Evolutionary conservation across 352 stramenopile genomes (phyloP).

Genomic region (Aphanomyces cochlioides): DNA sequence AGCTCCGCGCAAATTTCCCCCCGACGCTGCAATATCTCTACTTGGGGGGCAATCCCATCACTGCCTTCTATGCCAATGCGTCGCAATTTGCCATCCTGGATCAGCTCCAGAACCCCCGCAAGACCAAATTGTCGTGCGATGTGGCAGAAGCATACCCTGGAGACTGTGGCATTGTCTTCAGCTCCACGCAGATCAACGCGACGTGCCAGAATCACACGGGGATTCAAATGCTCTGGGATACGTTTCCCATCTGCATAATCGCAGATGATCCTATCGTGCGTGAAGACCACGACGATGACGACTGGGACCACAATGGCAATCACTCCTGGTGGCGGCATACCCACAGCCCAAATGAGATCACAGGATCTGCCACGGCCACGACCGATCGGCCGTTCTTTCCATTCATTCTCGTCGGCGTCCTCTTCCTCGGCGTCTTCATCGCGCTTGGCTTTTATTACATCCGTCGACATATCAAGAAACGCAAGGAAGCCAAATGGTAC

Average conservation of each 20-base stretch:
- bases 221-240: conserved; percentile 1
- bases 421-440: background rate
- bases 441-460: background rate
- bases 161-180: background rate
- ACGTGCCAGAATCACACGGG: conserved; percentile 1
- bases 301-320: background rate
- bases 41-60: conserved; percentile 14
- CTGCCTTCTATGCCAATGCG: conserved; percentile 21
- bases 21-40: conserved; percentile 11
- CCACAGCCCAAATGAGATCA: background rate
- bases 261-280: background rate
- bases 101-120: background rate
- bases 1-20: conserved; percentile 18
- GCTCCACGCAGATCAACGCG: background rate
- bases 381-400: background rate
- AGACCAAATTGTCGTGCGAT: background rate
- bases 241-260: conserved; percentile 16
- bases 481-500: background rate
- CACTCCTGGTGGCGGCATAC: background rate
- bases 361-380: background rate
- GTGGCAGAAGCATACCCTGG: background rate
- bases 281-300: background rate
- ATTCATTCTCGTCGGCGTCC: background rate
- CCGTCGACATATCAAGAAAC: background rate
- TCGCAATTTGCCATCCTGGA: conserved; percentile 11